A percentile compares a stretch with the other conserved stretches of the same genome.
Conservation (phyloP, 1,284 basidiomycete species). For the Cryptococcus hybrid region DNA sequence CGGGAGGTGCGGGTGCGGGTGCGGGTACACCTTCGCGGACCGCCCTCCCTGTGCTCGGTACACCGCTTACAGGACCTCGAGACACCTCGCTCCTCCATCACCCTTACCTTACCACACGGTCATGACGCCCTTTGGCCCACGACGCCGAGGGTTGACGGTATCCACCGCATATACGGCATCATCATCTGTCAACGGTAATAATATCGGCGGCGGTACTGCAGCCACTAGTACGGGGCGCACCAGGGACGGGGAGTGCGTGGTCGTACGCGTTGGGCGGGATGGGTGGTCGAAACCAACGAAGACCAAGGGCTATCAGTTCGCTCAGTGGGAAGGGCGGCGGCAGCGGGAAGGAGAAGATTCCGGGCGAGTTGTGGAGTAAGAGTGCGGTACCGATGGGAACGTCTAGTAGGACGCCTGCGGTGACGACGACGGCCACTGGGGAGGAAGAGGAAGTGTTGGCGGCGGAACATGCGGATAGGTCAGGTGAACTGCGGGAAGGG, state of each 20-base stretch:
- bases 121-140: too few relatives aligned
- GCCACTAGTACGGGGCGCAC: neutral
- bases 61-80: neutral
- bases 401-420: neutral
- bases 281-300: slow-evolving; percentile 42
- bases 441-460: slow-evolving; percentile 25
- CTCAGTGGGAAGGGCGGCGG: slow-evolving; percentile 4
- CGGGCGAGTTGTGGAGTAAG: neutral
- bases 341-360: neutral
- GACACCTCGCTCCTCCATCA: neutral
- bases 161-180: slow-evolving; percentile 1
- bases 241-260: slow-evolving; percentile 14
- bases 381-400: neutral
- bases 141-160: slow-evolving; percentile 8
- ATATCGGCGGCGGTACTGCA: neutral
- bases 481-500: neutral
- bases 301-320: slow-evolving; percentile 12
- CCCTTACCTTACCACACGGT: neutral
- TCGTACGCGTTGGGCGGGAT: slow-evolving; percentile 47
- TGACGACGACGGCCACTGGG: slow-evolving; percentile 14
- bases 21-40: neutral
- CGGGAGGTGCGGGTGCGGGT: neutral
- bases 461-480: neutral
- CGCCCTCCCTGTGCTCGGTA: neutral
- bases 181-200: too few relatives aligned